Percentiles rank a stretch among this genome's conserved stretches.
Evolutionary conservation across 208 protist genomes (phyloP).

Genomic region (Wallacemonas sp.): DNA sequence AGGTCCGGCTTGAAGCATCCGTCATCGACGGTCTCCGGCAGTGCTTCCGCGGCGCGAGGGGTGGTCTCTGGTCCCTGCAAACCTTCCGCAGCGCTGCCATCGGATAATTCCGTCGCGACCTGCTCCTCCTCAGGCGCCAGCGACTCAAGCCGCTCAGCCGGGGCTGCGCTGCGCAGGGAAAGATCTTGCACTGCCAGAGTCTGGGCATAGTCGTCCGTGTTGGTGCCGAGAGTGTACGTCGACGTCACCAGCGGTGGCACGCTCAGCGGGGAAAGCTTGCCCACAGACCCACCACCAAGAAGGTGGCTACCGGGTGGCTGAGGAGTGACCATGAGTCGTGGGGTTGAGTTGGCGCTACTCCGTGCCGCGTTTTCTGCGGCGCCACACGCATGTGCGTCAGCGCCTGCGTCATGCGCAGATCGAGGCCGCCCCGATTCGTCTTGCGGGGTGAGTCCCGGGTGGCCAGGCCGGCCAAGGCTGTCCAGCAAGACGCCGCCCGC

Average conservation of each 20-base stretch:
- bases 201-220: conserved; percentile 10
- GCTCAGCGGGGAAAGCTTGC: background rate
- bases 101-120: no score
- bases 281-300: background rate
- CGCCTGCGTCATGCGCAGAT: background rate
- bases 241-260: background rate
- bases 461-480: background rate
- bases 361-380: background rate
- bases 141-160: background rate
- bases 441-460: background rate
- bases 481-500: background rate
- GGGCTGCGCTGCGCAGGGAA: conserved; percentile 12
- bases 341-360: conserved; percentile 1
- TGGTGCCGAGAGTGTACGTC: background rate
- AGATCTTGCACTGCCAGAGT: conserved; percentile 36
- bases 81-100: no score
- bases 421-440: background rate
- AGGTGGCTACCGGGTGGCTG: background rate
- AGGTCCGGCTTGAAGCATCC: conserved; percentile 10
- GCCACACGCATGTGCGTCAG: background rate
- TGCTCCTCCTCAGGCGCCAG: conserved; percentile 6
- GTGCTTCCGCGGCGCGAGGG: background rate
- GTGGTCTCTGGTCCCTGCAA: background rate
- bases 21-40: conserved; percentile 25
- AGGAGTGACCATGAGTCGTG: conserved; percentile 3